Percentiles rank a stretch among this genome's conserved stretches.
These are phyloP conservation scores for Suillus variegatus DNA, from an alignment of 768 basidiomycete genomes.

Conservation along the genomic window DNA sequence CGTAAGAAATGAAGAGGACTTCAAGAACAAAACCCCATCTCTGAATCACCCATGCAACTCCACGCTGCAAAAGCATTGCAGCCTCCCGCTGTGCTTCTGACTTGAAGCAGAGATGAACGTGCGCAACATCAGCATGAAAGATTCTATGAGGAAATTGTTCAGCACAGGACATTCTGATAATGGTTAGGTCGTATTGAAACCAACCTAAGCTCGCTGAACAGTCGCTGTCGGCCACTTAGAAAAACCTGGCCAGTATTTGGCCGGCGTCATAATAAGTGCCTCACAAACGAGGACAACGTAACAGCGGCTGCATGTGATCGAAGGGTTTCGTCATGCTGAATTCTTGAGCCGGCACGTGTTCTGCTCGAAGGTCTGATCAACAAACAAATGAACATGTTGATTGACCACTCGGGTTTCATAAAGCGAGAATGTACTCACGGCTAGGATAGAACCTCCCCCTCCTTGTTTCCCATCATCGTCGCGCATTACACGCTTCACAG, in stretches of 20 bases:
- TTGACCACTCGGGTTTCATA: background rate
- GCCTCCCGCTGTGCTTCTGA: background rate
- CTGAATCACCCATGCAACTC: background rate
- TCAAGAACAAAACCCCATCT: background rate
- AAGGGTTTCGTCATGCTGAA: background rate
- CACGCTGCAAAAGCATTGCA: background rate
- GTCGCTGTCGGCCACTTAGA: conserved; percentile 2
- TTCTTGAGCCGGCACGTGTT: background rate
- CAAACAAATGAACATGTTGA: conserved; percentile 3
- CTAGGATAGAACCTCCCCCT: background rate
- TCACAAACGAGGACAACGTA: conserved; percentile 6
- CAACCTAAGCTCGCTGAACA: conserved; percentile 4
- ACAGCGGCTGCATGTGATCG: background rate
- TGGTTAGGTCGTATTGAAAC: background rate
- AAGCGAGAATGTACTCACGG: background rate
- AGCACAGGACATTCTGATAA: background rate
- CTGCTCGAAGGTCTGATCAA: conserved; percentile 2
- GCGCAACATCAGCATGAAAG: background rate
- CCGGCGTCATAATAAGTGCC: conserved; percentile 4
- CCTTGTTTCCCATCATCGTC: background rate
- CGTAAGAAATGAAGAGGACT: background rate
- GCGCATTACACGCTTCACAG: conserved; percentile 35
- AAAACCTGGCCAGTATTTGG: background rate
- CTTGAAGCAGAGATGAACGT: background rate
- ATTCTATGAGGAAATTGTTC: background rate